Evolutionary conservation across 2,329 filamentous ascomycete genomes (phyloP).

Genomic region (Exserohilum rostratum): DNA sequence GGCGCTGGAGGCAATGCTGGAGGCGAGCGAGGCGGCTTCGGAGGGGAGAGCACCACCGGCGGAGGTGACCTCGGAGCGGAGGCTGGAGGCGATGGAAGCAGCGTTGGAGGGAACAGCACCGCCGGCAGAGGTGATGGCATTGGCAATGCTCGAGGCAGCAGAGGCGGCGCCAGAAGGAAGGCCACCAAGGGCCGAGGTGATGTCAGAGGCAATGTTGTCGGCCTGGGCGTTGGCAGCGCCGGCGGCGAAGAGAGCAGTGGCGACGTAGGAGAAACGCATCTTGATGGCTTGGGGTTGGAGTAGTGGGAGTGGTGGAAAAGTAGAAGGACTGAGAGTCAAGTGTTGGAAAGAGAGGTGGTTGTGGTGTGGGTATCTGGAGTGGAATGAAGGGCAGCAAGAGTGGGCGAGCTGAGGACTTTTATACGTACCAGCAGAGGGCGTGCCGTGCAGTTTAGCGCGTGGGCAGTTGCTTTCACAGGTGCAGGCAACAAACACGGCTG

Average conservation of each 20-base stretch:
- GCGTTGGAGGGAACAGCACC: slow-evolving; percentile 18
- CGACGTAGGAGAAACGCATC: slow-evolving; percentile 46
- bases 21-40: slow-evolving; percentile 10
- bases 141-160: slow-evolving; percentile 13
- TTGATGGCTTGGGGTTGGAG: slow-evolving; percentile 21
- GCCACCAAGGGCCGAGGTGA: slow-evolving; percentile 20
- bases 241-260: slow-evolving; percentile 38
- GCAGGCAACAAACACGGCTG: slow-evolving; percentile 31
- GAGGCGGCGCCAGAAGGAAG: slow-evolving; percentile 20
- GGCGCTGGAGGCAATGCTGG: slow-evolving; percentile 13
- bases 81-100: slow-evolving; percentile 17
- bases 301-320: neutral
- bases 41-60: neutral
- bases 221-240: slow-evolving; percentile 38
- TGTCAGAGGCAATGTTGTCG: slow-evolving; percentile 26
- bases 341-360: too few species aligned
- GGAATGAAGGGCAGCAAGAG: slow-evolving; percentile 9
- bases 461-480: slow-evolving; percentile 7
- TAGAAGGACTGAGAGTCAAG: too few species aligned
- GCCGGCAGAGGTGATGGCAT: slow-evolving; percentile 18
- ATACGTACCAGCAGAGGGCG: slow-evolving; percentile 29
- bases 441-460: slow-evolving; percentile 16
- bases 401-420: slow-evolving; percentile 21
- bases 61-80: slow-evolving; percentile 18
- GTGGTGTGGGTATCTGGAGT: slow-evolving; percentile 14